phyloP scores from a whole-genome alignment of 2,329 filamentous ascomycete species.

The Ophiostoma tasmaniense region DNA sequence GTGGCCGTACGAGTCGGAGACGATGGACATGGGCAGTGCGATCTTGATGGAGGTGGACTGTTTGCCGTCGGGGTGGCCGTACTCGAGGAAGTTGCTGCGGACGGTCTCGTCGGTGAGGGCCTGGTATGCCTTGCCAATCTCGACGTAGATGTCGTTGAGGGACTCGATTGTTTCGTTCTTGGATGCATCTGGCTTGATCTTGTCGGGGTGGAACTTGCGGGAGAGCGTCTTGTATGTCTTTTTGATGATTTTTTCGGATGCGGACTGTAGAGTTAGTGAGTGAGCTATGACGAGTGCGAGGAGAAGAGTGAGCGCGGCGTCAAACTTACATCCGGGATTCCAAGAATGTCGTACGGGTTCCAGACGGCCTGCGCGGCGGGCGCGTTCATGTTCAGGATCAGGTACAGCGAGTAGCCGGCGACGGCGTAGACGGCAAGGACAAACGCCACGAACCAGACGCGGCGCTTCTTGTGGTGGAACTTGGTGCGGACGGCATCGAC shows the following conservation, averaged over 20 bases:
- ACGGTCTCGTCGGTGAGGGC: constrained; percentile 94
- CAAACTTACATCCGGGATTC: constrained; percentile 61
- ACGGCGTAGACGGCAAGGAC: constrained; percentile 70
- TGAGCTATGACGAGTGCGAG: not conserved
- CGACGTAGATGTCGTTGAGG: constrained; percentile 83
- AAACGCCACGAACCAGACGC: constrained; percentile 72
- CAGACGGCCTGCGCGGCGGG: constrained; percentile 64
- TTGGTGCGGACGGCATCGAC: constrained; percentile 75
- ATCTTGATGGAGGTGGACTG: constrained; percentile 98
- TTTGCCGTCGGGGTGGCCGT: constrained; percentile 93
- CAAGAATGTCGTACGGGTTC: constrained; percentile 94
- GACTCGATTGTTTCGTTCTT: constrained; percentile 84
- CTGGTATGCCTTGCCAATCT: constrained; percentile 96
- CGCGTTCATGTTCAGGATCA: constrained; percentile 71
- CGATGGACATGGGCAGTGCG: constrained; percentile 83
- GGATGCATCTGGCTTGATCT: constrained; percentile 68
- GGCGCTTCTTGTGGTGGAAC: constrained; percentile 83
- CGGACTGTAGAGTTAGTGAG: constrained; percentile 44
- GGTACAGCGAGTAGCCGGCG: constrained; percentile 85
- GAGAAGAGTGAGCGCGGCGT: not conserved
- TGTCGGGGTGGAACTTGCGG: constrained; percentile 85
- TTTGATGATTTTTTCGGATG: constrained; percentile 85
- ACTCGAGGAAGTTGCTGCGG: constrained; percentile 93
- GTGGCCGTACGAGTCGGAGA: constrained; percentile 90
- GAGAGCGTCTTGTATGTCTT: constrained; percentile 81